Conservation (phyloP, 2,329 filamentous ascomycete genomes). For the Emmonsiellopsis sp. region DNA sequence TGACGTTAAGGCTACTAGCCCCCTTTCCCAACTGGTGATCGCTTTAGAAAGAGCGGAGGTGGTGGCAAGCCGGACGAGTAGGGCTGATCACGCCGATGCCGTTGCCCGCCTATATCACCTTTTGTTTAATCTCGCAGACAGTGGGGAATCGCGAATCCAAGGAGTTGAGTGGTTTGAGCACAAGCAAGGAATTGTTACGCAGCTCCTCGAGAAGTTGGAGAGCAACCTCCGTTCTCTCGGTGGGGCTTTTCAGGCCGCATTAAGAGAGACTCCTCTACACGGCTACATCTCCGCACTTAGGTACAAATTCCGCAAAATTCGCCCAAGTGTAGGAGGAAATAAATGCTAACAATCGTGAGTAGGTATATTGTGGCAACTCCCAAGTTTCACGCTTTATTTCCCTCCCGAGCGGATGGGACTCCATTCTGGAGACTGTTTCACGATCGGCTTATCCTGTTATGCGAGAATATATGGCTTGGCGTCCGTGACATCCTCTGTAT, state of each 20-base stretch:
- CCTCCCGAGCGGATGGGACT: slow-evolving; percentile 11
- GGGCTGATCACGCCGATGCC: slow-evolving; percentile 88
- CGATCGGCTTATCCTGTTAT: slow-evolving; percentile 48
- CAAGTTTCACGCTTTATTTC: slow-evolving; percentile 26
- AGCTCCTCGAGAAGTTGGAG: slow-evolving; percentile 54
- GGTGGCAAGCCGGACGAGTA: slow-evolving; percentile 51
- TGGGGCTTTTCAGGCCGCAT: slow-evolving; percentile 55
- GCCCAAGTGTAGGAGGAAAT: slow-evolving; percentile 1
- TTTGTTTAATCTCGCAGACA: slow-evolving; percentile 49
- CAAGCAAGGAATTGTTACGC: slow-evolving; percentile 44
- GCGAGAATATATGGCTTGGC: slow-evolving; percentile 63
- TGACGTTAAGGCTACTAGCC: slow-evolving; percentile 14
- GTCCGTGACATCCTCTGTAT: slow-evolving; percentile 76
- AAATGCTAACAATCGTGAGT: background rate
- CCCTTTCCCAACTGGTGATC: slow-evolving; percentile 17
- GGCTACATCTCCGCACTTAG: slow-evolving; percentile 59
- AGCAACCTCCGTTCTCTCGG: slow-evolving; percentile 55
- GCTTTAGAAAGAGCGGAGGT: slow-evolving; percentile 26
- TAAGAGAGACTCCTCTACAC: slow-evolving; percentile 58
- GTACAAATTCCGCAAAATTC: slow-evolving; percentile 27
- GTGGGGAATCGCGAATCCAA: slow-evolving; percentile 16
- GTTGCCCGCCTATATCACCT: slow-evolving; percentile 69
- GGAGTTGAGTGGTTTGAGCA: slow-evolving; percentile 22
- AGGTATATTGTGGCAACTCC: slow-evolving; percentile 43
- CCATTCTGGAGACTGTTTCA: slow-evolving; percentile 25